Conservation (phyloP, 352 stramenopile genomes). For the Halophytophthora polymorphica region DNA sequence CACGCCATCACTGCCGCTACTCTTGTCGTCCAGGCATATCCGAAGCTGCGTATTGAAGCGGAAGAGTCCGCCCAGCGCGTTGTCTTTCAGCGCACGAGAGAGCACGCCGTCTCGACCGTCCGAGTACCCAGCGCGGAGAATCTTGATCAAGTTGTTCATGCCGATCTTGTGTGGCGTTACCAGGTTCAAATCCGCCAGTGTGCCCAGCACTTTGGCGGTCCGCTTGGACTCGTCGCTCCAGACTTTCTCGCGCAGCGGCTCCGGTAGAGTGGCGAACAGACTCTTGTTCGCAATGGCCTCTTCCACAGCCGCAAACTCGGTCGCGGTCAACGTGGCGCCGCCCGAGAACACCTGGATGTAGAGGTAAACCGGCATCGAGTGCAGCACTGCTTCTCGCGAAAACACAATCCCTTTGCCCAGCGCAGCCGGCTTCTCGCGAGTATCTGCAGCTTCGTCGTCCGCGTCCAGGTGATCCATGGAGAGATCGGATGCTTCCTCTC, state of each 20-base stretch:
- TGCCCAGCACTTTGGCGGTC: constrained; percentile 69
- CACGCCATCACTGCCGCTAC: constrained; percentile 4
- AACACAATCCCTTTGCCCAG: constrained; percentile 54
- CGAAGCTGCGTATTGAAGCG: constrained; percentile 41
- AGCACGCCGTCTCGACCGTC: constrained; percentile 65
- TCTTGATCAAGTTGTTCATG: constrained; percentile 76
- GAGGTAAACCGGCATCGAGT: constrained; percentile 72
- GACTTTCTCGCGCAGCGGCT: constrained; percentile 49
- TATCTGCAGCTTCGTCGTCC: constrained; percentile 5
- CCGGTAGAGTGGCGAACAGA: constrained; percentile 44
- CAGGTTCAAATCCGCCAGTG: constrained; percentile 61
- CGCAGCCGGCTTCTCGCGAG: constrained; percentile 2
- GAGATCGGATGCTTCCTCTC: constrained; percentile 32
- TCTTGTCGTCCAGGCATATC: constrained; percentile 51
- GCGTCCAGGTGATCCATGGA: constrained; percentile 38
- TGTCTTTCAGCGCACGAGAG: constrained; percentile 67
- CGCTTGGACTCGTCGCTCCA: constrained; percentile 71
- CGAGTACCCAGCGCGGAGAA: constrained; percentile 63
- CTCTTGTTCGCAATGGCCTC: constrained; percentile 46
- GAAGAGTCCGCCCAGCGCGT: constrained; percentile 69
- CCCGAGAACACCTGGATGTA: constrained; percentile 83
- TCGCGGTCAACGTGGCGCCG: constrained; percentile 47
- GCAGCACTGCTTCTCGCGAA: constrained; percentile 67
- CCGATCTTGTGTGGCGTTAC: constrained; percentile 77
- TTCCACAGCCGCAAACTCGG: constrained; percentile 53